Percentiles rank a stretch among this genome's conserved stretches.
Conservation (phyloP, 495 filamentous ascomycete genomes). For the Aspergillus ostianus region DNA sequence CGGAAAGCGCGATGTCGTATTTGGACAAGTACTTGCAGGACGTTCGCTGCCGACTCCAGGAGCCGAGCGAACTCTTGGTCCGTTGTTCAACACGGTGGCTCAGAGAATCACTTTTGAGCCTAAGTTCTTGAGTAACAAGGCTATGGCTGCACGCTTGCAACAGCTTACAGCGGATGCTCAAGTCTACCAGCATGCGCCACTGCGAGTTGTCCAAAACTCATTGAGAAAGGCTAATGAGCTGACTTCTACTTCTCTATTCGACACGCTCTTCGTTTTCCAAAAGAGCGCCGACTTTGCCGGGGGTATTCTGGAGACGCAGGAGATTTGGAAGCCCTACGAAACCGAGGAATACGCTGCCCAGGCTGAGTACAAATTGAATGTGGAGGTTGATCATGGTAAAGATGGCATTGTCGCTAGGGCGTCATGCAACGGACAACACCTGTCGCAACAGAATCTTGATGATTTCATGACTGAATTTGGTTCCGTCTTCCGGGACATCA, state of each 20-base stretch:
- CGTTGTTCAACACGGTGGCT: constrained; percentile 88
- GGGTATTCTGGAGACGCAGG: constrained; percentile 19
- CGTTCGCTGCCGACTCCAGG: constrained; percentile 61
- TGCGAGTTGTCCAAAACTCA: constrained; percentile 24
- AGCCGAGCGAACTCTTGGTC: constrained; percentile 71
- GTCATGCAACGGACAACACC: constrained; percentile 19
- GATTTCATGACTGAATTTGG: constrained; percentile 49
- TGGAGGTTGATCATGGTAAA: constrained; percentile 24
- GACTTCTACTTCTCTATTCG: constrained; percentile 56
- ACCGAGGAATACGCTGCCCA: constrained; percentile 68
- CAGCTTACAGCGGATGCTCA: constrained; percentile 70
- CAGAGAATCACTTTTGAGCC: constrained; percentile 40
- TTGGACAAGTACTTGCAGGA: constrained; percentile 73
- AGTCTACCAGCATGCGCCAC: constrained; percentile 48
- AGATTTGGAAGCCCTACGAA: constrained; percentile 57
- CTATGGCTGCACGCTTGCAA: constrained; percentile 42
- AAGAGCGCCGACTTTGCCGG: constrained; percentile 32
- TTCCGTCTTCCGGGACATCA: constrained; percentile 38
- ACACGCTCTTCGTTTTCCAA: constrained; percentile 85
- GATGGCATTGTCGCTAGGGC: constrained; percentile 38
- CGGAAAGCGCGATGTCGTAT: constrained; percentile 63
- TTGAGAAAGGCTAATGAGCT: constrained; percentile 27
- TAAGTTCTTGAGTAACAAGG: constrained; percentile 44
- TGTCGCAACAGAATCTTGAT: constrained; percentile 38
- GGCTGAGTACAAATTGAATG: constrained; percentile 47